These are phyloP conservation scores for Sesbania bispinosa DNA, from an alignment of 306 rosid species.

Conservation along the genomic window DNA sequence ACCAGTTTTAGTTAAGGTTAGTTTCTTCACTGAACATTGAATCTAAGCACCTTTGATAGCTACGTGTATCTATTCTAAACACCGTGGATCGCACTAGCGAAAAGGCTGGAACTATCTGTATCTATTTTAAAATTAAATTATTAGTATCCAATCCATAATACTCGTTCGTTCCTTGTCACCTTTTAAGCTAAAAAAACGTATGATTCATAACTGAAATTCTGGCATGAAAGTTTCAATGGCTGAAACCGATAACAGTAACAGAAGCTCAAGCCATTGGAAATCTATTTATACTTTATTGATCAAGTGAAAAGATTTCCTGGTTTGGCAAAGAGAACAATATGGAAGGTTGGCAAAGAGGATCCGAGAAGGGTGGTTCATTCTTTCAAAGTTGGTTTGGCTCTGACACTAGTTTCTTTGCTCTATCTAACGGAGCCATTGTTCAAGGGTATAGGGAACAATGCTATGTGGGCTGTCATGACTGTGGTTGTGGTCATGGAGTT, in stretches of 20 bases:
- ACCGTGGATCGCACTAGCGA: not conserved
- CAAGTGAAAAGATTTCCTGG: constrained; percentile 41
- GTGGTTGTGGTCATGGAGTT: constrained; percentile 92
- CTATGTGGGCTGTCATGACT: constrained; percentile 96
- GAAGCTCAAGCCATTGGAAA: constrained; percentile 28
- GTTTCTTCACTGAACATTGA: constrained; percentile 18
- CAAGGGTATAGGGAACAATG: constrained; percentile 61
- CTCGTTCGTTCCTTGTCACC: constrained; percentile 11
- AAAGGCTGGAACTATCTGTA: constrained; percentile 19
- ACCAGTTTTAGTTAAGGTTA: not conserved
- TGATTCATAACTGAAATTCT: too few relatives aligned
- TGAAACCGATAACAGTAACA: constrained; percentile 14
- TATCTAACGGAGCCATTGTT: constrained; percentile 68
- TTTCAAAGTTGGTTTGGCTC: constrained; percentile 72
- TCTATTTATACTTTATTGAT: constrained; percentile 17
- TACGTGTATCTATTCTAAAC: not conserved
- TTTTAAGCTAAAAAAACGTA: constrained; percentile 10
- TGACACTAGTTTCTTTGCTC: constrained; percentile 71
- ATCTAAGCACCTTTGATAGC: constrained; percentile 7
- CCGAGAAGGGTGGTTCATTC: constrained; percentile 80
- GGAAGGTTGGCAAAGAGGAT: constrained; percentile 70
- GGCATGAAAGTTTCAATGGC: constrained; percentile 41
- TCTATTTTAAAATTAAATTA: not conserved
- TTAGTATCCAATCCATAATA: too few relatives aligned
- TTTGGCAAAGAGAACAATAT: constrained; percentile 35